phyloP scores from a whole-genome alignment of 2,329 filamentous ascomycete genomes.

The Exophiala alcalophila region DNA sequence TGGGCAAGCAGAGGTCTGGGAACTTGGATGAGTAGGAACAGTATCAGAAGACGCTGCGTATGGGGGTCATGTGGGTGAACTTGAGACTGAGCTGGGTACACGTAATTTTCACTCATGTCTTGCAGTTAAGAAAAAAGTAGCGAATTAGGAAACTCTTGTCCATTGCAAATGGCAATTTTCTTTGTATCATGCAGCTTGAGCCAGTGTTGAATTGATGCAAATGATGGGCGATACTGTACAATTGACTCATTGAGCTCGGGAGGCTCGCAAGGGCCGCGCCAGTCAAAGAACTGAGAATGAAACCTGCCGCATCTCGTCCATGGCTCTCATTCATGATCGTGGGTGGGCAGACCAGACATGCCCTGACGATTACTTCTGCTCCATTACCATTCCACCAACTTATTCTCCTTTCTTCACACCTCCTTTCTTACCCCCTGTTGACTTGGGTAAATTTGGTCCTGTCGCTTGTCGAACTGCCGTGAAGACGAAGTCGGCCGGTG shows the following conservation, averaged over 20 bases:
- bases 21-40: no score
- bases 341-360: no score
- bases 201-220: conserved; percentile 16
- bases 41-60: no score
- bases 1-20: no score
- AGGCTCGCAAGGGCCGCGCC: conserved; percentile 11
- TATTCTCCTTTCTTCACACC: not conserved
- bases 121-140: not conserved
- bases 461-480: no score
- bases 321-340: conserved; percentile 3
- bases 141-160: not conserved
- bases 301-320: conserved; percentile 6
- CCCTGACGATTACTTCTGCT: conserved; percentile 1
- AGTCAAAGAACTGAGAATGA: conserved; percentile 9
- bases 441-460: not conserved
- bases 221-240: conserved; percentile 20
- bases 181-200: conserved; percentile 22
- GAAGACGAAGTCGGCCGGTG: not conserved
- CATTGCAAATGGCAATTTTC: conserved; percentile 9
- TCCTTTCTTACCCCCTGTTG: not conserved
- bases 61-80: no score
- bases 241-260: conserved; percentile 8
- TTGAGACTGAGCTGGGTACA: no score
- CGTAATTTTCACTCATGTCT: no score
- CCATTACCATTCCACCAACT: not conserved